phyloP scores from a whole-genome alignment of 495 filamentous ascomycete species.

The Xylaria cubensis region DNA sequence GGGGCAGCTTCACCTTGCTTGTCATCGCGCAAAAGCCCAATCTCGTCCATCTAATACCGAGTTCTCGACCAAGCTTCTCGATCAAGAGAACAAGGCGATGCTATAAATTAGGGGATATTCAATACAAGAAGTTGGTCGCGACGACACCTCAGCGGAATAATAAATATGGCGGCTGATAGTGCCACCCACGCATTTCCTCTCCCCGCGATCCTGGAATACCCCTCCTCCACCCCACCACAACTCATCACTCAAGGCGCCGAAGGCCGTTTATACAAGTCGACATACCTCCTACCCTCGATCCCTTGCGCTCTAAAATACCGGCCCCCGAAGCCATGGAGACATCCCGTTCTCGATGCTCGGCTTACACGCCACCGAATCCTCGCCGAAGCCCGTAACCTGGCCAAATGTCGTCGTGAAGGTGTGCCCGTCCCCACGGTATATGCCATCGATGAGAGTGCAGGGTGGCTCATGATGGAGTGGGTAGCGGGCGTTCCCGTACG shows the following conservation, averaged over 20 bases:
- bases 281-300: conserved; percentile 71
- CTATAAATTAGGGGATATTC: too few relatives aligned
- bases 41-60: background rate
- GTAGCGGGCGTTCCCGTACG: conserved; percentile 75
- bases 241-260: conserved; percentile 93
- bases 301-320: conserved; percentile 91
- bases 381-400: conserved; percentile 84
- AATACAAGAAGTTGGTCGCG: background rate
- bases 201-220: conserved; percentile 68
- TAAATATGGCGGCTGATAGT: conserved; percentile 22
- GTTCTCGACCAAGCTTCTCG: background rate
- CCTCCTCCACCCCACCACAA: conserved; percentile 59
- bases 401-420: conserved; percentile 75
- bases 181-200: conserved; percentile 54
- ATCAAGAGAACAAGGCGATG: background rate
- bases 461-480: conserved; percentile 93
- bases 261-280: conserved; percentile 88
- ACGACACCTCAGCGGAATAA: background rate
- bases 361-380: conserved; percentile 86
- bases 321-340: conserved; percentile 89
- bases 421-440: conserved; percentile 80
- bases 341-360: conserved; percentile 86
- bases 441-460: conserved; percentile 72
- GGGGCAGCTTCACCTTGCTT: conserved; percentile 1
- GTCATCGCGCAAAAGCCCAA: background rate